A percentile compares a stretch with the other conserved stretches of the same genome.
Conservation (phyloP, 148 eudicot species). For the Tetragonia tetragonoides region DNA sequence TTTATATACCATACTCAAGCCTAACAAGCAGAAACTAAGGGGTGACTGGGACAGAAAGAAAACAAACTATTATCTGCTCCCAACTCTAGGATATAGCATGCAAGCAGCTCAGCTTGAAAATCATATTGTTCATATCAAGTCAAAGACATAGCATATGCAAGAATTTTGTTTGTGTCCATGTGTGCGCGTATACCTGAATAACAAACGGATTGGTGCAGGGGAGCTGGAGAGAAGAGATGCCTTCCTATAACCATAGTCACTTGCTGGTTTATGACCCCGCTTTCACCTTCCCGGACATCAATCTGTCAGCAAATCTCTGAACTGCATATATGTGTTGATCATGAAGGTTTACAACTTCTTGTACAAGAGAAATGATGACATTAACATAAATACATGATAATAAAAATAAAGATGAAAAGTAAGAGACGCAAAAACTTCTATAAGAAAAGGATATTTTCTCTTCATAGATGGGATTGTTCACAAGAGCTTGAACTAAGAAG, state of each 20-base stretch:
- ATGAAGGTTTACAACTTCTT: conserved; percentile 41
- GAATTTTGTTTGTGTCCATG: too few species aligned
- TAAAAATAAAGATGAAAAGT: neutral
- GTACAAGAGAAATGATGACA: neutral
- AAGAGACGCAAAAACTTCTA: neutral
- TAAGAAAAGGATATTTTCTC: conserved; percentile 70
- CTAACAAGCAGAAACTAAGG: neutral
- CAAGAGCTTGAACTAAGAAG: conserved; percentile 65
- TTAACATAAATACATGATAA: neutral
- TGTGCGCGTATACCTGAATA: too few species aligned
- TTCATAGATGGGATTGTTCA: conserved; percentile 68
- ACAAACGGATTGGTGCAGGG: neutral
- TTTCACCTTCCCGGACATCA: conserved; percentile 36
- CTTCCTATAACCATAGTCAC: neutral
- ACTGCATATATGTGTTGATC: conserved; percentile 42
- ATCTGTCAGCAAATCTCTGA: conserved; percentile 52
- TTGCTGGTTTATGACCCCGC: conserved; percentile 9
- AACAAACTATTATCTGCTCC: neutral
- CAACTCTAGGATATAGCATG: neutral
- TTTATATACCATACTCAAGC: neutral
- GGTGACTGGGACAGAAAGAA: neutral
- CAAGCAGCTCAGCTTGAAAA: neutral
- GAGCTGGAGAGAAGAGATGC: neutral
- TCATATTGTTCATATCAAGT: neutral
- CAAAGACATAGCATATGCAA: neutral